A percentile compares a stretch with the other conserved stretches of the same genome.
Conservation (phyloP, 441 rosid species). For the Erodium moschatum region DNA sequence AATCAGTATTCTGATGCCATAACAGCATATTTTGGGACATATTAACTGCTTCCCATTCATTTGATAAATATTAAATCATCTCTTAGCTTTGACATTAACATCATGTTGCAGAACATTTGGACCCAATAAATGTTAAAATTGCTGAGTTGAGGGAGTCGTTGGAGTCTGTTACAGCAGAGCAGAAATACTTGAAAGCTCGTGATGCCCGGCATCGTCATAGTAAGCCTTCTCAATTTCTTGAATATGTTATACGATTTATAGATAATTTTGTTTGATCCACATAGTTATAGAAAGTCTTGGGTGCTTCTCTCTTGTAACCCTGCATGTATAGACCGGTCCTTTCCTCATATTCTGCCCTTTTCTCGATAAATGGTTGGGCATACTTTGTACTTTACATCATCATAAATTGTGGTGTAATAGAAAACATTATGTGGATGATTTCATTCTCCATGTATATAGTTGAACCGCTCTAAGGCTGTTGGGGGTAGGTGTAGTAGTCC, state of each 20-base stretch:
- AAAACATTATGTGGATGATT: not conserved
- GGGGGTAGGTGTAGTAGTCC: not conserved
- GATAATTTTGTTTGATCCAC: not conserved
- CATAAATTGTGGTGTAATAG: not conserved
- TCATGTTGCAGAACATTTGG: constrained; percentile 64
- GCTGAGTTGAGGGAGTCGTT: constrained; percentile 89
- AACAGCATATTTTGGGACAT: not conserved
- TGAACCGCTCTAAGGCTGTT: not conserved
- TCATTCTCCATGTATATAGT: not conserved
- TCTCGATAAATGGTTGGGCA: not conserved
- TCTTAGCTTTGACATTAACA: not conserved
- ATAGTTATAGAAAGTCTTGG: not conserved
- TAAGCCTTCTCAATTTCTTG: constrained; percentile 28
- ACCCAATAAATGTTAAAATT: constrained; percentile 88
- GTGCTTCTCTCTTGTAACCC: not conserved
- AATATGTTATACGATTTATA: not conserved
- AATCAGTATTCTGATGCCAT: constrained; percentile 1
- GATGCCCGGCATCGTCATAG: constrained; percentile 81
- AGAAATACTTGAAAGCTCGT: constrained; percentile 86
- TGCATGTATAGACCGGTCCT: not conserved
- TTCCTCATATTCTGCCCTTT: not conserved
- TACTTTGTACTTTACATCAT: not conserved
- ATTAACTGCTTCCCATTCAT: not conserved
- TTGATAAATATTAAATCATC: constrained; percentile 7
- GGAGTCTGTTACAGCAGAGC: constrained; percentile 83